phyloP scores from a whole-genome alignment of 179 eudicot species.

The Spinacia oleracea region DNA sequence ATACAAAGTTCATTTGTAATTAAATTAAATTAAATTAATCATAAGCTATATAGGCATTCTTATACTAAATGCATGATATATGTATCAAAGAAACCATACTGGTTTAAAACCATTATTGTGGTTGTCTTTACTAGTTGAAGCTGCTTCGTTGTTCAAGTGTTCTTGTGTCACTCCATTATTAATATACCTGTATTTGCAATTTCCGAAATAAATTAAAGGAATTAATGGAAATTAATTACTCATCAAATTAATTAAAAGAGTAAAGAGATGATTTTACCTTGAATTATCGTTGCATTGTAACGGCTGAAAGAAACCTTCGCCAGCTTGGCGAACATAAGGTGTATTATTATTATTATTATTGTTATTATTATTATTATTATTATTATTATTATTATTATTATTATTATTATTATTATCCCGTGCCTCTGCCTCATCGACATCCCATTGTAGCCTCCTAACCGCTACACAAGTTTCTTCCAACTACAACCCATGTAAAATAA shows the following conservation, averaged over 20 bases:
- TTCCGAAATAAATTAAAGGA: too few species aligned
- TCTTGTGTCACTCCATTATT: conserved; percentile 25
- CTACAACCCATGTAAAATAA: too few species aligned
- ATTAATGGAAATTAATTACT: too few species aligned
- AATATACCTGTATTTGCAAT: too few species aligned
- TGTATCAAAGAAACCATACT: conserved; percentile 66
- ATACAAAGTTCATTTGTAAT: neutral
- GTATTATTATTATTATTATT: conserved; percentile 10
- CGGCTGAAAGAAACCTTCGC: conserved; percentile 41
- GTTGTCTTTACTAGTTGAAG: conserved; percentile 31
- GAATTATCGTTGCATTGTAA: conserved; percentile 44
- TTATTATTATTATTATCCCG: too few species aligned
- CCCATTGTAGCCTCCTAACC: conserved; percentile 35
- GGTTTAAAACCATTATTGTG: conserved; percentile 28
- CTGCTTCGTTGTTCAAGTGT: conserved; percentile 37
- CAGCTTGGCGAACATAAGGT: conserved; percentile 31
- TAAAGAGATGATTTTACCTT: conserved; percentile 29
- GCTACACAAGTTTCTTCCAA: conserved; percentile 47
- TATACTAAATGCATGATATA: too few species aligned
- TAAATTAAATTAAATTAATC: neutral
- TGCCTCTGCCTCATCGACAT: conserved; percentile 26
- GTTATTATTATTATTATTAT: too few species aligned
- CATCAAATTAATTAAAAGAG: too few species aligned
- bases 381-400: too few species aligned
- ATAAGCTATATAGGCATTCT: neutral